Evolutionary conservation across 306 rosid genomes (phyloP).

Genomic region (Alnus rubra): DNA sequence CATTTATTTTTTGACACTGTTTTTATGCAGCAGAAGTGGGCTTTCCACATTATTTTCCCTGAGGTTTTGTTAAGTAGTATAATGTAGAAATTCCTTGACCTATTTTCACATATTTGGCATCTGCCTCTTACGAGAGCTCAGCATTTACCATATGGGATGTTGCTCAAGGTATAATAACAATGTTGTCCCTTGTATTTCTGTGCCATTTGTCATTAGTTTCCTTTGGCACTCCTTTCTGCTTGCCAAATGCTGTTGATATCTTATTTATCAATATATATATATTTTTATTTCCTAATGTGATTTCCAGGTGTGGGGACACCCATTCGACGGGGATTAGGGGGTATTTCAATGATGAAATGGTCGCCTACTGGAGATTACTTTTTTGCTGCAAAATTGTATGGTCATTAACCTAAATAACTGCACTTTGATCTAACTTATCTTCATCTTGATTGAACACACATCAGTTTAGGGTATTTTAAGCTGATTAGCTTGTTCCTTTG

Average conservation of each 20-base stretch:
- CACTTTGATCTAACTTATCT: slow-evolving; percentile 4
- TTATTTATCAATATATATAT: too few species aligned
- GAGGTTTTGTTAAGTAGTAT: not conserved
- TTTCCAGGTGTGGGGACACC: too few species aligned
- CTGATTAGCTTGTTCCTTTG: slow-evolving; percentile 24
- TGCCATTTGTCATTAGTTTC: slow-evolving; percentile 17
- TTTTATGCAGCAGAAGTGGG: slow-evolving; percentile 2
- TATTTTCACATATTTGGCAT: slow-evolving; percentile 68
- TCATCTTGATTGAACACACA: slow-evolving; percentile 16
- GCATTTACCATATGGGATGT: slow-evolving; percentile 92
- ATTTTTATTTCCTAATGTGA: too few species aligned
- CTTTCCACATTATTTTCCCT: not conserved
- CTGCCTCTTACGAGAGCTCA: slow-evolving; percentile 86
- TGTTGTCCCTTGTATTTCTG: not conserved
- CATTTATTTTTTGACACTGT: not conserved
- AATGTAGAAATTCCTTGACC: slow-evolving; percentile 53
- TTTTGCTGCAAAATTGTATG: slow-evolving; percentile 73
- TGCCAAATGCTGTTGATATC: not conserved
- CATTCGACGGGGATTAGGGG: too few species aligned
- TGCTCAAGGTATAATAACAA: slow-evolving; percentile 68
- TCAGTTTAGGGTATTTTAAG: slow-evolving; percentile 17
- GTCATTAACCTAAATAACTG: slow-evolving; percentile 9
- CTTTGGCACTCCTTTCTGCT: slow-evolving; percentile 7
- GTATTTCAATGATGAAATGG: too few species aligned
- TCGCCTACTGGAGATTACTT: too few species aligned